Evolutionary conservation across 2,329 filamentous ascomycete species (phyloP).

Genomic region (Stenocarpella maydis): DNA sequence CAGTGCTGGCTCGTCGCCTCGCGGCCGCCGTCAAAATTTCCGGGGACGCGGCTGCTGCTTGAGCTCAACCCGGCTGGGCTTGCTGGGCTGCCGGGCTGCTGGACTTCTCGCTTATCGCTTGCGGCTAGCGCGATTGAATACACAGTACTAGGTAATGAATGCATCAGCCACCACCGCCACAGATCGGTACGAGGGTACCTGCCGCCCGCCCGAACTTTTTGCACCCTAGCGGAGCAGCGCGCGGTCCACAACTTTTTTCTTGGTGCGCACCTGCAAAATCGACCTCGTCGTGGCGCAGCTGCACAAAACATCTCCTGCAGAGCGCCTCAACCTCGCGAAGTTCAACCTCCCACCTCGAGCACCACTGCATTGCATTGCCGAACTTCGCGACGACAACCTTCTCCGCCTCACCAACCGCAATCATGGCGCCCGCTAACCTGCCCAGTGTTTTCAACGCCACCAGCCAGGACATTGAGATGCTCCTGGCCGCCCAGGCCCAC

Average conservation of each 20-base stretch:
- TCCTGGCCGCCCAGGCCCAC: constrained; percentile 95
- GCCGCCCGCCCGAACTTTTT: background rate
- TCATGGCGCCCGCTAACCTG: constrained; percentile 93
- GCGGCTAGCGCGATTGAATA: background rate
- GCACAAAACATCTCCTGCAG: constrained; percentile 20
- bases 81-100: background rate
- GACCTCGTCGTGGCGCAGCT: constrained; percentile 3
- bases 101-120: background rate
- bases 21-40: constrained; percentile 36
- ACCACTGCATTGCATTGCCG: constrained; percentile 33
- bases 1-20: constrained; percentile 16
- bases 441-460: constrained; percentile 97
- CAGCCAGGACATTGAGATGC: constrained; percentile 98
- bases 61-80: constrained; percentile 7
- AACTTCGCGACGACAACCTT: constrained; percentile 36
- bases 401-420: constrained; percentile 44
- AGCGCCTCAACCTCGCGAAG: constrained; percentile 33
- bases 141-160: too few relatives aligned
- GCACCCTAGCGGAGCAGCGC: constrained; percentile 21
- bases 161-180: constrained; percentile 12
- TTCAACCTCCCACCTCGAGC: constrained; percentile 34
- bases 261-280: constrained; percentile 22
- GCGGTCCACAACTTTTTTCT: constrained; percentile 34
- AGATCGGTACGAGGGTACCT: background rate
- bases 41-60: constrained; percentile 30